Evolutionary conservation across 805 yeast species (phyloP), one percentile per base, ranked within the genome.

Genomic region (Diddensiella caesifluorescens): DNA sequence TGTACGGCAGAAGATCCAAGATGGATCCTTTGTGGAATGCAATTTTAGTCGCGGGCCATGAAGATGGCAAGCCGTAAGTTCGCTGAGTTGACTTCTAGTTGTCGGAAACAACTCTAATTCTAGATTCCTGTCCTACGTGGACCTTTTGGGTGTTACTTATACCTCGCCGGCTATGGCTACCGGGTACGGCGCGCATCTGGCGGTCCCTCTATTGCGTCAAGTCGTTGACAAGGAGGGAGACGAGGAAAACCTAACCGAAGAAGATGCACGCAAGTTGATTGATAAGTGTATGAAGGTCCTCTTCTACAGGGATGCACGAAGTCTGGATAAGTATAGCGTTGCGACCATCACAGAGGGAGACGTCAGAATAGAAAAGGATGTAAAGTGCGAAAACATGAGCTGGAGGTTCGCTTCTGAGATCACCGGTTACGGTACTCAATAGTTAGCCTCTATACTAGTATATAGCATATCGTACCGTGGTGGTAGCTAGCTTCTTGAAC

Each of bases 21-120:
- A 81, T 92, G 90, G 79, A 92, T 61, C 99, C 99, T 19, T 71
- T 88, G 50, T 92, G 97, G 97, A 92, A 92, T 64, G 83, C 97
- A 1, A 67, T 84, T 28, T 71, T 92, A 43, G 97, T 92, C 39
- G 96, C 88, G 10, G 99, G 99, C 6, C 71, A 83, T 53, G 78
- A 75, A 49, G 79, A 79, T 30, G 72, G 68, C 35, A 71, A 75
- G 52, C 87, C 92, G 37, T 18, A 40, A 35, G 43, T 33, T 22
- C 10, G 12, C 10, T 18, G n/a, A 29, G 9, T 15, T n/a, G 33
- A 9, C 9, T 29, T 7, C 13, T 29, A 12, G 13, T 29, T 29
- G n/a, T 29, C 13, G 13, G 7, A n/a, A n/a, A 29, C 33, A n/a
- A 29, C 13, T 7, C 16, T 33, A 12, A 33, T 16, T 20, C 5